phyloP scores from a whole-genome alignment of 2,329 filamentous ascomycete species.

The Pseudogymnoascus destructans region DNA sequence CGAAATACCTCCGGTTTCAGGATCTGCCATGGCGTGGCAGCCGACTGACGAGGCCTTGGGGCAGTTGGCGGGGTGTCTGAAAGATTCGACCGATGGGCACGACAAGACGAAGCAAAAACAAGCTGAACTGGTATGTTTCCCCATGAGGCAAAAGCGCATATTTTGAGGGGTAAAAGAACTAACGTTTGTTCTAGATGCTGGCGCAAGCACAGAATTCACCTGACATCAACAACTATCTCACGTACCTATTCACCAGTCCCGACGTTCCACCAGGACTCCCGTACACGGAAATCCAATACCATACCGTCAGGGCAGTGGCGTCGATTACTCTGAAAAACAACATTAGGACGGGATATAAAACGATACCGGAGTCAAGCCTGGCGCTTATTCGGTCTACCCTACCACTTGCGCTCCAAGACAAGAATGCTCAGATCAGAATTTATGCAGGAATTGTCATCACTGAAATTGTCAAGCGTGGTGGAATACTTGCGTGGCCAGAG shows the following conservation, averaged over 20 bases:
- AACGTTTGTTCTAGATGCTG: constrained; percentile 57
- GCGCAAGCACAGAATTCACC: constrained; percentile 75
- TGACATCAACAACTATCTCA: constrained; percentile 95
- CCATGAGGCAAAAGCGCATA: neutral
- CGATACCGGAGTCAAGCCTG: constrained; percentile 60
- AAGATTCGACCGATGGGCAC: constrained; percentile 80
- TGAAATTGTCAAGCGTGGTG: constrained; percentile 73
- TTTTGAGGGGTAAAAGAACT: neutral
- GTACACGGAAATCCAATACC: constrained; percentile 48
- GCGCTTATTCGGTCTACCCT: constrained; percentile 68
- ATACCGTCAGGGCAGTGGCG: constrained; percentile 71
- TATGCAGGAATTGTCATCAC: constrained; percentile 90
- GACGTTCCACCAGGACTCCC: constrained; percentile 47
- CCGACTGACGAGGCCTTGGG: constrained; percentile 73
- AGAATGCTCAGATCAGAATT: constrained; percentile 68
- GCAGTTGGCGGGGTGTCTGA: constrained; percentile 80
- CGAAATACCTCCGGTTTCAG: constrained; percentile 8
- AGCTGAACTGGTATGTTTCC: constrained; percentile 43
- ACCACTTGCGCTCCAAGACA: constrained; percentile 68
- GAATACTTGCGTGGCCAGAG: constrained; percentile 82
- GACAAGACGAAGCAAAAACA: constrained; percentile 73
- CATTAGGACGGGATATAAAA: constrained; percentile 60
- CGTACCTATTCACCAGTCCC: constrained; percentile 70
- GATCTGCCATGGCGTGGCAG: constrained; percentile 70
- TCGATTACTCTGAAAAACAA: constrained; percentile 96